A percentile compares a stretch with the other conserved stretches of the same genome.
Conservation (phyloP, 441 rosid genomes). For the Populus hybrid region DNA sequence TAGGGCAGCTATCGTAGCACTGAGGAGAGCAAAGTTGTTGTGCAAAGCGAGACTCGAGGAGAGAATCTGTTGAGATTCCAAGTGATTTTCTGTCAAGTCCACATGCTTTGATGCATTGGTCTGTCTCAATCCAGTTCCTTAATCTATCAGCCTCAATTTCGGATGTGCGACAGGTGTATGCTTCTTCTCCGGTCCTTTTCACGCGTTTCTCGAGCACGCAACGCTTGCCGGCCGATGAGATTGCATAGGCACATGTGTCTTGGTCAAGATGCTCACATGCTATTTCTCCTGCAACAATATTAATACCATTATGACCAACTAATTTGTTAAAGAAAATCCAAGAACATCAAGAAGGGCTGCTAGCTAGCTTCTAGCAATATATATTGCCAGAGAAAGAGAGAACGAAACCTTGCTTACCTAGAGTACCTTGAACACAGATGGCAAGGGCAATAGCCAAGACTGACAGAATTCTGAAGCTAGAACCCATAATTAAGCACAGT, state of each 20-base stretch:
- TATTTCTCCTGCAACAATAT: slow-evolving; percentile 38
- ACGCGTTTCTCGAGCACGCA: slow-evolving; percentile 66
- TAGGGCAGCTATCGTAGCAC: slow-evolving; percentile 75
- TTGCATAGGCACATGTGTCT: slow-evolving; percentile 63
- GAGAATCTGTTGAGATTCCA: slow-evolving; percentile 78
- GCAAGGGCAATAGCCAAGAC: slow-evolving; percentile 30
- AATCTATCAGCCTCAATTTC: slow-evolving; percentile 62
- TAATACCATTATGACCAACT: too few species aligned
- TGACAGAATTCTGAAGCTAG: slow-evolving; percentile 27
- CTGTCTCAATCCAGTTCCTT: slow-evolving; percentile 59
- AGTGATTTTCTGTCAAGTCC: slow-evolving; percentile 68
- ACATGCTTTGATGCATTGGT: slow-evolving; percentile 59
- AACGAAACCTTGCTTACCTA: slow-evolving; percentile 23
- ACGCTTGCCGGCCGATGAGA: slow-evolving; percentile 63
- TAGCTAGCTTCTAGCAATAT: neutral
- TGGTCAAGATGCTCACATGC: slow-evolving; percentile 56
- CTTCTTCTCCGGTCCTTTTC: slow-evolving; percentile 53
- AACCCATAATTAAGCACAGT: slow-evolving; percentile 26
- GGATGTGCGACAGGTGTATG: slow-evolving; percentile 55
- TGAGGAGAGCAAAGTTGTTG: slow-evolving; percentile 62
- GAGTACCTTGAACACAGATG: slow-evolving; percentile 24
- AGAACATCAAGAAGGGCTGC: neutral
- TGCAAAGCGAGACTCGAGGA: slow-evolving; percentile 57
- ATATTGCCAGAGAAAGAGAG: neutral
- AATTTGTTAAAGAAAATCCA: neutral